Evolutionary conservation across 352 stramenopile species (phyloP), one percentile per base, ranked within the genome.

Genomic region (Nothophytophthora sp.): DNA sequence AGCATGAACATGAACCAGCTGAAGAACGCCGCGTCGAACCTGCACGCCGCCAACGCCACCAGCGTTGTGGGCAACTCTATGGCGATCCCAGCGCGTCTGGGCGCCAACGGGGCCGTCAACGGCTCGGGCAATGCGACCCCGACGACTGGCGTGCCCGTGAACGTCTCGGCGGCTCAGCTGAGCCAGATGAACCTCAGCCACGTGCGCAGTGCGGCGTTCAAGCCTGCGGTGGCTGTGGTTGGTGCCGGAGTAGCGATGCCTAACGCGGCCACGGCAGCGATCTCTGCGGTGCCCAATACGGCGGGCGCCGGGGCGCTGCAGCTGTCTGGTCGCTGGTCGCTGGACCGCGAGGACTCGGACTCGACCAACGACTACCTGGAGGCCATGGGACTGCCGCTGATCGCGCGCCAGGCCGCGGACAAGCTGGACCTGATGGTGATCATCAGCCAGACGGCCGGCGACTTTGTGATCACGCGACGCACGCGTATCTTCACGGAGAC

Each of bases 401-500:
- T 95, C 49, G 86, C 86, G 12, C 86, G 86, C 12, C 86, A 95
- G 51, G 86, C 86, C 2, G 86, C 83, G 12, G 86, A 95, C 62
- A 95, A 95, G 58, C 66, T 95, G 19, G 83, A 93, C 50, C 74
- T 95, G 22, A 95, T 92, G 73, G 86, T 95, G 30, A 90, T 95
- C 58, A 94, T 95, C 58, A 83, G 80, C 45, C 86, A 94, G 66
- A 88, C 73, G 23, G 51, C 83, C 0, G 82, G 81, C 25, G 86
- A 95, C 28, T 95, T 95, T 56, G 66, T 90, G 25, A 95, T 95
- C 56, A 95, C 86, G 28, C 66, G 86, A 15, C 81, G 83, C 63
- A 95, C 86, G 55, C 83, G 83, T 65, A 95, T 95, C 61, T 95
- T 95, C 70, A 92, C 80, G 18, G 86, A 95, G 71, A 95, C 86